Base-by-base conservation (phyloP, 768 basidiomycete species). In the Nidularia sp. region DNA sequence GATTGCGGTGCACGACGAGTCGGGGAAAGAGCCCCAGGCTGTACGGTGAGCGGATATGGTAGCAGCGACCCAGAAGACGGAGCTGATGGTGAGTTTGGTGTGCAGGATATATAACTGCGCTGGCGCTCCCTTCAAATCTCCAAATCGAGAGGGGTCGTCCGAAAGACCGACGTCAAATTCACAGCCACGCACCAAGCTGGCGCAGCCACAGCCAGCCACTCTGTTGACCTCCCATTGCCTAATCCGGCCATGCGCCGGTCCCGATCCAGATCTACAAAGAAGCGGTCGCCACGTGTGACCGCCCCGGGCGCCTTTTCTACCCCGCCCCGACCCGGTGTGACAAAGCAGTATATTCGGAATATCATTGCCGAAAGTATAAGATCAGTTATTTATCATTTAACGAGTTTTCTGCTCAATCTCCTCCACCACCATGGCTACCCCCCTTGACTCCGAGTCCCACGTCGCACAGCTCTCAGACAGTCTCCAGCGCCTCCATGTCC, bases 401-500 rank as follows among this genome's bases (percentile, higher is more conserved):
- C 3, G 3, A 7, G 43, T 7, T 48, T 52, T 34, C 42, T 55
- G 15, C 45, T 39, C 45, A 48, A 34, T 44, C 22, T n/a, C 34
- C 42, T 51, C 50, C 13, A 44, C 22, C n/a, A 10, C 13, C 49
- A 62, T 62, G 57, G 35, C 58, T 47, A 54, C 56, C 42, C 50
- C 57, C 35, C 34, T 52, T 48, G 57, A 61, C 51, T 47, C 59
- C 44, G 9, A 39, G 18, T 55, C 55, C 36, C 57, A 60, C 48
- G 53, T 59, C 51, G 65, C 72, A 31, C 66, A 69, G 35, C 69
- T 85, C 55, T 70, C 76, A 6, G 65, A 76, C 49, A 72, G 70
- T 56, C 70, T 85, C 48, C 71, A 73, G 47, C 70, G 73, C 51
- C 76, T 84, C 25, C 70, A 79, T 60, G 54, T 66, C n/a, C 56